Evolutionary conservation across 352 stramenopile species (phyloP), one percentile per base, ranked within the genome.

Genomic region (Pythium scleroteichum): DNA sequence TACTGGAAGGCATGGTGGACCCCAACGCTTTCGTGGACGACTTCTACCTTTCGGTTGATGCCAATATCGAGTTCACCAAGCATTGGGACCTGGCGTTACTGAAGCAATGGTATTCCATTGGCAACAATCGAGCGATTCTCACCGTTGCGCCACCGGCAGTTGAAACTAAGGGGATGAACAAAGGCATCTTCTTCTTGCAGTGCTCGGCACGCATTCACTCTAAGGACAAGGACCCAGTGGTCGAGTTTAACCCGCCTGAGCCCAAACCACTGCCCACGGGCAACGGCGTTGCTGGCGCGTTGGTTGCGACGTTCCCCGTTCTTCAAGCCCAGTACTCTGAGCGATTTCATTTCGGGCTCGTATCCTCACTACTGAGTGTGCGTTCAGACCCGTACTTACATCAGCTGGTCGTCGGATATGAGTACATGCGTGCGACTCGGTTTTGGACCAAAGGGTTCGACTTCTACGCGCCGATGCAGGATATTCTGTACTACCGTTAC

Each of bases 391-490:
- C 87, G 4, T 68, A 92, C 57, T 79, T 86, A 2, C 54, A 78
- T n/a, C 49, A 82, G 24, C 53, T 90, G 20, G 75, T 66, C 1
- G 72, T 88, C 44, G 87, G 85, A 17, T 58, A 82, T 61, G 85
- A 94, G 38, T 96, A 92, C 61, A 74, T 78, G 47, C 83, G 87
- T 17, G 87, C 87, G 2, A 77, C 83, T 24, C 83, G 87, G 24
- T 96, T 94, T 62, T 96, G 87, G 87, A 96, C 87, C 26, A 69
- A 72, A 17, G 87, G 85, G 26, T 94, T 89, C 68, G 87, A 96
- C 40, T 94, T 96, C 44, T 96, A 96, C 64, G 67, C 87, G 19
- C 87, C 83, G 7, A 76, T 77, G 19, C 48, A 78, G 17, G 76
- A 88, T 69, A 58, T 82, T n/a, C 47, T 92, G 3, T 91, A 84